Conservation (phyloP, 345 rosid species). For the Adansonia digitata region DNA sequence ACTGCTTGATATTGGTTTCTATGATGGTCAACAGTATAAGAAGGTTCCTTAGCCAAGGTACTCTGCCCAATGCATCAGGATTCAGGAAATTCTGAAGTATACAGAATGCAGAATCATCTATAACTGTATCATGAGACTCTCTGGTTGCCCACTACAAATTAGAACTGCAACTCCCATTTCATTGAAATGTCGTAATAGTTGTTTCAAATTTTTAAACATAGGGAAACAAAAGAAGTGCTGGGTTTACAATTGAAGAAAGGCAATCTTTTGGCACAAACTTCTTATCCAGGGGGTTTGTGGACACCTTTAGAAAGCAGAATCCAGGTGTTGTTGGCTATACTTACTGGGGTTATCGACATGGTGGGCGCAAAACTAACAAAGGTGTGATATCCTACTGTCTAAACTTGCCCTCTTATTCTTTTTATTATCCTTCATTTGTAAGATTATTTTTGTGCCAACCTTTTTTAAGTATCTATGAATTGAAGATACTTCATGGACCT, state of each 20-base stretch:
- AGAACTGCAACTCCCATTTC: background rate
- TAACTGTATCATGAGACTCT: background rate
- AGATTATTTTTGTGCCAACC: background rate
- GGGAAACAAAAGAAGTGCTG: conserved; percentile 97
- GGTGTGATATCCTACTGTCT: conserved; percentile 30
- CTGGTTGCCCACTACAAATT: background rate
- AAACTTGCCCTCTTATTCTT: background rate
- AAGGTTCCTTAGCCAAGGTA: background rate
- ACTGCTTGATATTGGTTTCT: background rate
- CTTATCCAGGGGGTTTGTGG: conserved; percentile 78
- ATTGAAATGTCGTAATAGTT: background rate
- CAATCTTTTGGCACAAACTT: conserved; percentile 68
- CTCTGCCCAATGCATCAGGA: background rate
- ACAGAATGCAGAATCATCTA: background rate
- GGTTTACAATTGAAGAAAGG: conserved; percentile 83
- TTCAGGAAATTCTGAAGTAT: conserved; percentile 1
- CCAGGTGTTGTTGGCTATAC: conserved; percentile 85
- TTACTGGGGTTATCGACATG: conserved; percentile 91
- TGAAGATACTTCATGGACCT: background rate
- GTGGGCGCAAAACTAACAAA: conserved; percentile 74
- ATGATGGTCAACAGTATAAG: background rate
- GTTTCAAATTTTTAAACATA: conserved; percentile 13
- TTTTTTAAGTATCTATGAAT: background rate
- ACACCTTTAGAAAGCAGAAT: conserved; percentile 84
- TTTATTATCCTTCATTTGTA: background rate